These are phyloP conservation scores for Hylodesmum podocarpum DNA, from an alignment of 306 rosid genomes.

Conservation along the genomic window DNA sequence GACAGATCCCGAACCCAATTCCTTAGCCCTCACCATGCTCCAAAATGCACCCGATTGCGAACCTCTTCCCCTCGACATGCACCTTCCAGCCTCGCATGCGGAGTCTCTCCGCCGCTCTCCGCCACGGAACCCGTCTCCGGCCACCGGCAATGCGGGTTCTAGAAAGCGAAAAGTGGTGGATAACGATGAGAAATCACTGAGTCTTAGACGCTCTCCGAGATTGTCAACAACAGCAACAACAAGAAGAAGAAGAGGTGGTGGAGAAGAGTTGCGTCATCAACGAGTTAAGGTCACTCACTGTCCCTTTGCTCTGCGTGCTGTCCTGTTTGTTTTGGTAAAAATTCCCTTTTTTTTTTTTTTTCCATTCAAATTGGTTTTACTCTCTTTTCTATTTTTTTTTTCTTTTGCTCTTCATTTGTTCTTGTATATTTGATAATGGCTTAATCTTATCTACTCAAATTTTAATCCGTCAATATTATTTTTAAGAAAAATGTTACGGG, in stretches of 20 bases:
- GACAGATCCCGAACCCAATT: background rate
- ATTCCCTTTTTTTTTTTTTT: no score
- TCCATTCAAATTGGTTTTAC: no score
- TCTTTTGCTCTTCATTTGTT: no score
- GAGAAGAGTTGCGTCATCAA: background rate
- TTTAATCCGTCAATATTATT: no score
- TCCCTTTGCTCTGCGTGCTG: background rate
- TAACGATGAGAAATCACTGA: background rate
- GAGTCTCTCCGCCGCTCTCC: conserved; percentile 38
- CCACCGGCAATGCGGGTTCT: background rate
- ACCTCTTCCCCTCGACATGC: background rate
- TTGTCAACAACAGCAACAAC: no score
- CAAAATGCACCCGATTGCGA: background rate
- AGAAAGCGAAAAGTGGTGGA: conserved; percentile 8
- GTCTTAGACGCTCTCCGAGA: conserved; percentile 43
- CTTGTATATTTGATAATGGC: no score
- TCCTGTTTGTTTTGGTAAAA: background rate
- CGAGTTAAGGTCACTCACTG: conserved; percentile 36
- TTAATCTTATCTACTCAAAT: no score
- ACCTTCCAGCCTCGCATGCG: background rate
- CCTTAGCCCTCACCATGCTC: background rate
- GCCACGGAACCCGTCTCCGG: background rate
- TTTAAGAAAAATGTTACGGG: background rate
- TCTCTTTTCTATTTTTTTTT: background rate
- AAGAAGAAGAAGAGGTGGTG: no score